Conservation (phyloP, 2,329 filamentous ascomycete genomes). For the Apiospora saccharicola region DNA sequence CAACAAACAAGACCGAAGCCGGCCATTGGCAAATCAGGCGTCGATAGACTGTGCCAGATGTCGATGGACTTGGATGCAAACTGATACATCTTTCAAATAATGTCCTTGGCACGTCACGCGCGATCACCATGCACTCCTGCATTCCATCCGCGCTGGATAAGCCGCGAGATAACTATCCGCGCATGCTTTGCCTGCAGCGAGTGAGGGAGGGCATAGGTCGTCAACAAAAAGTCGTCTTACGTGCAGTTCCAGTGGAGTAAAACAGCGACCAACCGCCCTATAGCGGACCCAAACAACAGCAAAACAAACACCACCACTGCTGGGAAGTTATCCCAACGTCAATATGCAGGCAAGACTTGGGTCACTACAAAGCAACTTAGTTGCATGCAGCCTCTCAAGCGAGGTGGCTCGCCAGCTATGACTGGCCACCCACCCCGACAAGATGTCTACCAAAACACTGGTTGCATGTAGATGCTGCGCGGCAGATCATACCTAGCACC, state of each 20-base stretch:
- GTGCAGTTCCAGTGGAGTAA: constrained; percentile 3
- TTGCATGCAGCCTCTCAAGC: constrained; percentile 6
- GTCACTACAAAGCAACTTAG: neutral
- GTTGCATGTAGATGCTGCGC: neutral
- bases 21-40: neutral
- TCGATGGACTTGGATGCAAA: neutral
- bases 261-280: neutral
- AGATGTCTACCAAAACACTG: neutral
- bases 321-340: constrained; percentile 10
- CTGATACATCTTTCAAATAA: neutral
- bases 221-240: neutral
- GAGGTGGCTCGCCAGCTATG: constrained; percentile 1
- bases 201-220: neutral
- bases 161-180: constrained; percentile 11
- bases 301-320: neutral
- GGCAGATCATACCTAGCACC: constrained; percentile 6
- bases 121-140: neutral
- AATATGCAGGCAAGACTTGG: neutral
- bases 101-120: constrained; percentile 1
- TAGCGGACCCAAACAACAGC: neutral
- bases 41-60: neutral
- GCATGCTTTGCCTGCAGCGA: neutral
- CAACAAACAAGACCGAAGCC: constrained; percentile 9
- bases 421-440: constrained; percentile 1
- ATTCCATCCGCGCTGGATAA: neutral